A percentile compares a stretch with the other conserved stretches of the same genome.
These are phyloP conservation scores for Alternaria triticina DNA, from an alignment of 2,329 filamentous ascomycete genomes.

Conservation along the genomic window DNA sequence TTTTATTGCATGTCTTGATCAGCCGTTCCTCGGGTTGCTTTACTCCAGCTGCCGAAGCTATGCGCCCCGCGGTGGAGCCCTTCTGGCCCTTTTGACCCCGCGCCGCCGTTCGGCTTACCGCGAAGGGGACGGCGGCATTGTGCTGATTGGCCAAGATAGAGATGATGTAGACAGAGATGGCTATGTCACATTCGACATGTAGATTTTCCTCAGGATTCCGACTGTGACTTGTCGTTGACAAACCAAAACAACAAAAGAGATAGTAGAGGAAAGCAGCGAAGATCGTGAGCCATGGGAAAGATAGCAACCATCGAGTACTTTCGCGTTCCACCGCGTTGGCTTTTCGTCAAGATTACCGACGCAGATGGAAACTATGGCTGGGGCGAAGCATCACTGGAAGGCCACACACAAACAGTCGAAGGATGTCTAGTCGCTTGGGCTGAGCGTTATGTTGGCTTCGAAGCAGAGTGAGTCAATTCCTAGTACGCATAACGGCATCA, in stretches of 20 bases:
- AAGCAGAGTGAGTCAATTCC: slow-evolving; percentile 67
- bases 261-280: background rate
- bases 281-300: slow-evolving; percentile 61
- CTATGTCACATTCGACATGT: background rate
- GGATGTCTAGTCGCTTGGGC: slow-evolving; percentile 73
- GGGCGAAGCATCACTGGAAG: slow-evolving; percentile 78
- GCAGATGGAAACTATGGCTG: slow-evolving; percentile 69
- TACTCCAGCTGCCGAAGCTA: slow-evolving; percentile 37
- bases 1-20: slow-evolving; percentile 14
- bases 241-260: background rate
- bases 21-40: slow-evolving; percentile 29
- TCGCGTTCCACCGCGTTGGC: slow-evolving; percentile 75
- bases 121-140: slow-evolving; percentile 1
- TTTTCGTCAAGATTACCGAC: slow-evolving; percentile 79
- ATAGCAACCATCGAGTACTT: slow-evolving; percentile 75
- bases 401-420: slow-evolving; percentile 75
- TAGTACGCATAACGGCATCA: background rate
- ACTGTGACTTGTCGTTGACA: background rate
- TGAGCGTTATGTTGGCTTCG: slow-evolving; percentile 67
- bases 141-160: background rate
- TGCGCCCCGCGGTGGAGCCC: slow-evolving; percentile 18
- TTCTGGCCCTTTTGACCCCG: slow-evolving; percentile 33
- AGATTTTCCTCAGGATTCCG: background rate
- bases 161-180: background rate
- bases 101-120: slow-evolving; percentile 32